A percentile compares a stretch with the other conserved stretches of the same genome.
These are phyloP conservation scores for Lodderomyces beijingensis DNA, from an alignment of 1,139 yeast genomes.

Conservation along the genomic window DNA sequence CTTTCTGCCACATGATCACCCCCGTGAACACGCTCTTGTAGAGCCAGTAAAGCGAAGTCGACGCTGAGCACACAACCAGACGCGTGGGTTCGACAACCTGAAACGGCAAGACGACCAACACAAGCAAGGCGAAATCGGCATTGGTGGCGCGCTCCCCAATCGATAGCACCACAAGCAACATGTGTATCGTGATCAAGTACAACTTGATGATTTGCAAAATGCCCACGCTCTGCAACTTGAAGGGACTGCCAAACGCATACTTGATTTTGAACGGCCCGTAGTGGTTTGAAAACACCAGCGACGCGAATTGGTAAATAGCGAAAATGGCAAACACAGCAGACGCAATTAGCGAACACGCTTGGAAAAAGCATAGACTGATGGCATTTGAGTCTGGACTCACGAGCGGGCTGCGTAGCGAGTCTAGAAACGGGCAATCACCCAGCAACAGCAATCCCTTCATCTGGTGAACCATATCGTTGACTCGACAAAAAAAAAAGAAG, in stretches of 20 bases:
- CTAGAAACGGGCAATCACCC: too few species aligned
- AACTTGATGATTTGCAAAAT: slow-evolving; percentile 21
- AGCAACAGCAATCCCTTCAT: too few species aligned
- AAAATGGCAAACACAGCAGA: slow-evolving; percentile 12
- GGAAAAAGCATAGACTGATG: slow-evolving; percentile 28
- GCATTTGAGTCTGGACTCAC: slow-evolving; percentile 14
- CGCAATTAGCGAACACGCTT: slow-evolving; percentile 14
- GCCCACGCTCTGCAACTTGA: slow-evolving; percentile 25
- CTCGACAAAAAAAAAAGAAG: too few species aligned
- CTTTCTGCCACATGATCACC: slow-evolving; percentile 23
- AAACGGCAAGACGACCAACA: slow-evolving; percentile 22
- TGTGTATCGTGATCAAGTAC: slow-evolving; percentile 18
- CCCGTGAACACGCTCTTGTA: slow-evolving; percentile 14
- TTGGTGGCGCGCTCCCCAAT: slow-evolving; percentile 10
- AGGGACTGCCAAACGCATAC: slow-evolving; percentile 28
- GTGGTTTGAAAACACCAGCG: slow-evolving; percentile 17
- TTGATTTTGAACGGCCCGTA: slow-evolving; percentile 26
- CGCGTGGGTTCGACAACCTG: slow-evolving; percentile 31
- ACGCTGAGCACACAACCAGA: slow-evolving; percentile 21
- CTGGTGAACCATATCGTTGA: too few species aligned
- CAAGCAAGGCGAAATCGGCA: slow-evolving; percentile 9
- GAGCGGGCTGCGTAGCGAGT: slow-evolving; percentile 20
- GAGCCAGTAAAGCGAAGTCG: slow-evolving; percentile 29
- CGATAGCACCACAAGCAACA: slow-evolving; percentile 14
- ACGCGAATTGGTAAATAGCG: slow-evolving; percentile 16